These are phyloP conservation scores for Talaromyces stipitatus DNA, from an alignment of 495 filamentous ascomycete genomes.

Conservation along the genomic window DNA sequence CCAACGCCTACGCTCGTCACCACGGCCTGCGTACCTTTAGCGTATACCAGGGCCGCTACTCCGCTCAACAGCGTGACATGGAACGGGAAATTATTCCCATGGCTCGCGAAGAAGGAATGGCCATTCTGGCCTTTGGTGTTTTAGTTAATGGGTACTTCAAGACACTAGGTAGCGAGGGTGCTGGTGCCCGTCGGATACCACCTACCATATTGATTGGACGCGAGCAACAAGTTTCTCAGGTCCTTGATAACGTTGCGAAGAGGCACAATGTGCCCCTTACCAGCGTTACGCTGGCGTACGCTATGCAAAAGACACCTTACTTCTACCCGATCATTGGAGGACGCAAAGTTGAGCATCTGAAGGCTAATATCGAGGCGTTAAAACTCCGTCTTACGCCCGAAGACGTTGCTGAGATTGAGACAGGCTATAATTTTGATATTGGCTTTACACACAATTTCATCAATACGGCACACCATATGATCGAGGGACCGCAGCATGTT, in stretches of 20 bases:
- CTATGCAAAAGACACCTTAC: slow-evolving; percentile 61
- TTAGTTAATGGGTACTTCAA: slow-evolving; percentile 44
- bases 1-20: slow-evolving; percentile 59
- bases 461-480: neutral
- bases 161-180: slow-evolving; percentile 14
- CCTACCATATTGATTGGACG: slow-evolving; percentile 18
- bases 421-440: slow-evolving; percentile 50
- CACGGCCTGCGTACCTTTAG: slow-evolving; percentile 57
- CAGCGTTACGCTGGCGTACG: slow-evolving; percentile 57
- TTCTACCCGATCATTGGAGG: slow-evolving; percentile 69
- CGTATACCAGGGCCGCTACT: slow-evolving; percentile 63
- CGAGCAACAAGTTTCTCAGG: slow-evolving; percentile 45
- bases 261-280: slow-evolving; percentile 38
- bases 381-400: slow-evolving; percentile 45
- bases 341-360: slow-evolving; percentile 55
- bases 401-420: slow-evolving; percentile 61
- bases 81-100: slow-evolving; percentile 68
- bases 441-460: slow-evolving; percentile 54
- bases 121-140: slow-evolving; percentile 53
- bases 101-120: slow-evolving; percentile 62
- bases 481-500: neutral
- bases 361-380: slow-evolving; percentile 61
- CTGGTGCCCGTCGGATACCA: slow-evolving; percentile 21
- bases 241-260: slow-evolving; percentile 52
- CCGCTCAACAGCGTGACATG: slow-evolving; percentile 52